Percentiles rank a stretch among this genome's conserved stretches.
Conservation (phyloP, 1,284 basidiomycete species). For the Moesziomyces sp. region DNA sequence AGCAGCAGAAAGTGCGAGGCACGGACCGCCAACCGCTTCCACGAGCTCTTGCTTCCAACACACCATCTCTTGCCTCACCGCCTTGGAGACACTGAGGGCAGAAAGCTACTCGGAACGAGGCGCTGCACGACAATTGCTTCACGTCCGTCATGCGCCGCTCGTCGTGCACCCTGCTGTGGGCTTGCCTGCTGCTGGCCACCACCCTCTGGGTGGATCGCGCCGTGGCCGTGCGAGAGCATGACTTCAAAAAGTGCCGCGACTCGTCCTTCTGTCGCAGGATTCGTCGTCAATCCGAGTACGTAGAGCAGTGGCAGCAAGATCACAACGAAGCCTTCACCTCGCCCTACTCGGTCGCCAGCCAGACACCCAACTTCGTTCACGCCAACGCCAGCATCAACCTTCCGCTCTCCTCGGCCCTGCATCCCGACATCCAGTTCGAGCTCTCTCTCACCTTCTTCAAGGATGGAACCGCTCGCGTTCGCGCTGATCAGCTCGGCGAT, state of each 20-base stretch:
- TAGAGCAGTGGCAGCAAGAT: conserved; percentile 44
- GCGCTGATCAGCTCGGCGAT: conserved; percentile 58
- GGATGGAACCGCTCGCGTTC: conserved; percentile 62
- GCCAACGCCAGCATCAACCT: conserved; percentile 34
- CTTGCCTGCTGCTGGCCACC: conserved; percentile 14
- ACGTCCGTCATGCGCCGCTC: conserved; percentile 18
- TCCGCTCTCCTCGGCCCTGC: conserved; percentile 54
- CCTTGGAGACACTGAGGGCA: not conserved
- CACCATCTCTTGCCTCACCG: not conserved
- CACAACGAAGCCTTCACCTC: conserved; percentile 41
- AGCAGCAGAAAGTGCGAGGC: not conserved
- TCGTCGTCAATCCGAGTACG: conserved; percentile 56
- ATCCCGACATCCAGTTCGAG: conserved; percentile 60
- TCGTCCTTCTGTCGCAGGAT: conserved; percentile 66
- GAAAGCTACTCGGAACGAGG: not conserved
- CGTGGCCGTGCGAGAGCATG: conserved; percentile 42
- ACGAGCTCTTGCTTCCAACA: too few relatives aligned
- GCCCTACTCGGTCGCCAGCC: conserved; percentile 52
- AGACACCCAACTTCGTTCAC: conserved; percentile 21
- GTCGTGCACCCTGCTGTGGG: conserved; percentile 20
- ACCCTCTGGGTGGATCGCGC: conserved; percentile 15
- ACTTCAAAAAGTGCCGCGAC: conserved; percentile 66
- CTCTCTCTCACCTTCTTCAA: conserved; percentile 55
- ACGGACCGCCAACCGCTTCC: conserved; percentile 9
- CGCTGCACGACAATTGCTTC: not conserved